Percentiles rank a stretch among this genome's conserved stretches.
Evolutionary conservation across 805 yeast species (phyloP).

Genomic region (Grigorovia humatica): DNA sequence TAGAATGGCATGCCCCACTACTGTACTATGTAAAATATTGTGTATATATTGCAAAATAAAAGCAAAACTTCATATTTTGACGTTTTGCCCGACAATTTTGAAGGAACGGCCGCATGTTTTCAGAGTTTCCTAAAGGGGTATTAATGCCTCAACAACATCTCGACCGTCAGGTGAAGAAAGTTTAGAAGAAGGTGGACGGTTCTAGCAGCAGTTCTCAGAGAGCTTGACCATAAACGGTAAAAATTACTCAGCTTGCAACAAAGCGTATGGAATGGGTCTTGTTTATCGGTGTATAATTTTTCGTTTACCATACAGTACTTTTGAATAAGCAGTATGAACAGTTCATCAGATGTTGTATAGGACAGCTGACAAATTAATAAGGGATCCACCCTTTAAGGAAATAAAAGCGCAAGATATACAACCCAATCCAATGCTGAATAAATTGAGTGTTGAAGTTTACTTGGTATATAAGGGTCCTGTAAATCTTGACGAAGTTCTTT

Average conservation of each 20-base stretch:
- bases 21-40: neutral
- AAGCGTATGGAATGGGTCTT: too few relatives aligned
- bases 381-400: neutral
- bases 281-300: too few relatives aligned
- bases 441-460: neutral
- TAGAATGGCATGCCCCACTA: neutral
- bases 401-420: neutral
- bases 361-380: too few relatives aligned
- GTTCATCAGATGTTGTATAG: too few relatives aligned
- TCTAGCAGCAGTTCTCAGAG: neutral
- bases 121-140: too few relatives aligned
- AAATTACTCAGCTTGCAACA: neutral
- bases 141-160: neutral
- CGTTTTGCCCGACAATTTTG: too few relatives aligned
- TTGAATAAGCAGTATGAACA: too few relatives aligned
- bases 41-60: neutral
- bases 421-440: neutral
- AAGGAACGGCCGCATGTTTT: too few relatives aligned
- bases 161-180: neutral
- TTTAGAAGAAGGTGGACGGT: neutral
- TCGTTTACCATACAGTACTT: too few relatives aligned
- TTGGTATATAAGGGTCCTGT: neutral
- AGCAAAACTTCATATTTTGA: too few relatives aligned
- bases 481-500: neutral
- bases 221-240: neutral